Conservation (phyloP, 2,329 filamentous ascomycete genomes). For the Talaromyces sp. region DNA sequence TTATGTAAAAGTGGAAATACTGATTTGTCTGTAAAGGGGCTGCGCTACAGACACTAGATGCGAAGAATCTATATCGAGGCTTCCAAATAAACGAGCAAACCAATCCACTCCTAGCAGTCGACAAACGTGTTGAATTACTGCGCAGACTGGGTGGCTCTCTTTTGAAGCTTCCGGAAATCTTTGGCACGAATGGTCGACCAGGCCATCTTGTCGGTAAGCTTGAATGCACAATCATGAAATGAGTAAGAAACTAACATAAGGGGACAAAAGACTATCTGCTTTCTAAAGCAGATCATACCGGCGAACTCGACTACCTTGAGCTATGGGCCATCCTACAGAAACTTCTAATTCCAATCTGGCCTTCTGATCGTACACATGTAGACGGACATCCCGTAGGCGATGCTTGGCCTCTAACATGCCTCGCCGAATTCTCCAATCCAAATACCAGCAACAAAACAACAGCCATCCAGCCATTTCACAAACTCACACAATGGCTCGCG, state of each 20-base stretch:
- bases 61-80: background rate
- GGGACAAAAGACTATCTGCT: conserved; percentile 40
- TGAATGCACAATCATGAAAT: background rate
- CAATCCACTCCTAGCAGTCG: background rate
- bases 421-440: background rate
- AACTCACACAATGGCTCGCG: conserved; percentile 57
- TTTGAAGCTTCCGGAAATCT: background rate
- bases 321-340: conserved; percentile 47
- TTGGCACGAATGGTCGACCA: background rate
- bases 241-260: background rate
- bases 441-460: background rate
- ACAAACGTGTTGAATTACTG: background rate
- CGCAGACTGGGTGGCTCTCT: background rate
- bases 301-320: conserved; percentile 36
- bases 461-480: conserved; percentile 54
- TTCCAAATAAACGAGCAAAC: background rate
- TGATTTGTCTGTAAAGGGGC: background rate
- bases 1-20: background rate
- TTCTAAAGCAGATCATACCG: conserved; percentile 22
- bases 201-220: background rate
- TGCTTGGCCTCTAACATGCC: conserved; percentile 46
- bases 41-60: background rate
- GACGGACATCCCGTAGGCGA: conserved; percentile 47
- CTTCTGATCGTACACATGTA: conserved; percentile 43
- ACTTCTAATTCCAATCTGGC: conserved; percentile 50